These are phyloP conservation scores for Amanita molliuscula DNA, from an alignment of 768 basidiomycete genomes.

Conservation along the genomic window DNA sequence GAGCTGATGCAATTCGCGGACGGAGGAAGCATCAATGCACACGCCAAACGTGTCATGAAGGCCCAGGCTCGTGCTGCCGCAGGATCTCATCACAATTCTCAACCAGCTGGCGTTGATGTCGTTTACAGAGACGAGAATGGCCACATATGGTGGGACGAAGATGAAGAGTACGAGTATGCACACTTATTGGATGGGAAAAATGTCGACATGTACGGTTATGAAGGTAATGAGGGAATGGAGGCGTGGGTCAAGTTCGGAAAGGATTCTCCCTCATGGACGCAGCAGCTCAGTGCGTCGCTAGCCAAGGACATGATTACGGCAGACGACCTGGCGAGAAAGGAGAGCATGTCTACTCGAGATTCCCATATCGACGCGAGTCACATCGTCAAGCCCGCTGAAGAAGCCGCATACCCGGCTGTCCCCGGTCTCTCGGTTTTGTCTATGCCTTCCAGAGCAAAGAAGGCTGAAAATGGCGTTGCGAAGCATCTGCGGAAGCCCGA, in stretches of 20 bases:
- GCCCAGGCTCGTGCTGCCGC: conserved; percentile 39
- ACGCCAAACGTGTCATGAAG: conserved; percentile 44
- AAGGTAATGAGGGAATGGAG: conserved; percentile 13
- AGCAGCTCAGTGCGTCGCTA: neutral
- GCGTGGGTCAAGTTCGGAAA: conserved; percentile 32
- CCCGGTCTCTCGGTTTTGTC: conserved; percentile 27
- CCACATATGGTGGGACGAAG: conserved; percentile 61
- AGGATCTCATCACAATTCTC: conserved; percentile 10
- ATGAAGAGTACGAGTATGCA: conserved; percentile 61
- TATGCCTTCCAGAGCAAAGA: conserved; percentile 25
- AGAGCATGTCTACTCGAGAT: conserved; percentile 2
- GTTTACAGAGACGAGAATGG: conserved; percentile 53
- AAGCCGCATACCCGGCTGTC: conserved; percentile 19
- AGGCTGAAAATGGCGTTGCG: conserved; percentile 9
- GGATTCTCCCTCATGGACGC: conserved; percentile 11
- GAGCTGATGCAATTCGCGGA: conserved; percentile 61
- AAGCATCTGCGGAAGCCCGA: conserved; percentile 25
- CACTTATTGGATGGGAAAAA: conserved; percentile 40
- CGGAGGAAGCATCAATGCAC: conserved; percentile 48
- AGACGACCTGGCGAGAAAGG: neutral
- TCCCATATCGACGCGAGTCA: neutral
- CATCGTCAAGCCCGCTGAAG: conserved; percentile 11
- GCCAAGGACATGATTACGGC: neutral
- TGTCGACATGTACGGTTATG: conserved; percentile 14
- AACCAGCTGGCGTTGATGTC: conserved; percentile 28